Percentiles rank a stretch among this genome's conserved stretches.
phyloP scores from a whole-genome alignment of 2,329 filamentous ascomycete genomes.

The Pestalotiopsis sp. region DNA sequence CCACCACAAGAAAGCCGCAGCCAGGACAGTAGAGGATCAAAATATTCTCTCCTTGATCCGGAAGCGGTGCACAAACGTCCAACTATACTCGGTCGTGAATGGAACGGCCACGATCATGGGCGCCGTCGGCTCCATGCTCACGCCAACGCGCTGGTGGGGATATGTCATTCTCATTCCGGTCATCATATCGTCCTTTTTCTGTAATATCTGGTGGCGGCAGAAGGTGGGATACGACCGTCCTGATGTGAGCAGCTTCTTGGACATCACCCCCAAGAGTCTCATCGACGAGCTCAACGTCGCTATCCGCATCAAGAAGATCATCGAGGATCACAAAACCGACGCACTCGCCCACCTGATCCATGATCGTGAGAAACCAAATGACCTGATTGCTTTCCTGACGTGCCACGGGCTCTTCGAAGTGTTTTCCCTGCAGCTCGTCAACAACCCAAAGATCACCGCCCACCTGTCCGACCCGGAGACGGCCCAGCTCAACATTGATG shows the following conservation, averaged over 20 bases:
- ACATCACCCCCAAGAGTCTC: neutral
- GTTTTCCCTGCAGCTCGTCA: neutral
- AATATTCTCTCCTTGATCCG: slow-evolving; percentile 35
- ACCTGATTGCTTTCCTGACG: neutral
- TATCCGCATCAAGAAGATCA: neutral
- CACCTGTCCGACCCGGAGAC: neutral
- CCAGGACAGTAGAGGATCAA: slow-evolving; percentile 26
- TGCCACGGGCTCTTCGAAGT: slow-evolving; percentile 3
- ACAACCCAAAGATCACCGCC: neutral
- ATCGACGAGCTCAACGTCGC: slow-evolving; percentile 1
- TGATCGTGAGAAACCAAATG: slow-evolving; percentile 1
- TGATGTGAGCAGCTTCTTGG: slow-evolving; percentile 8
- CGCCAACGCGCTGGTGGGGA: slow-evolving; percentile 53
- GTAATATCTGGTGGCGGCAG: slow-evolving; percentile 51
- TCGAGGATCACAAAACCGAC: neutral
- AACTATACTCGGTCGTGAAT: slow-evolving; percentile 46
- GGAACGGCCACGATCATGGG: slow-evolving; percentile 48
- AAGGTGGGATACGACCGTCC: slow-evolving; percentile 48
- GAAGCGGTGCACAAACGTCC: slow-evolving; percentile 32
- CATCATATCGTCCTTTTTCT: slow-evolving; percentile 45
- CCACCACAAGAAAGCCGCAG: slow-evolving; percentile 34
- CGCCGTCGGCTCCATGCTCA: slow-evolving; percentile 51
- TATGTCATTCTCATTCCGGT: slow-evolving; percentile 55
- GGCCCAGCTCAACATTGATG: neutral
- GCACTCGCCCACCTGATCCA: neutral